These are phyloP conservation scores for Euclidium syriacum DNA, from an alignment of 345 rosid species.

Conservation along the genomic window DNA sequence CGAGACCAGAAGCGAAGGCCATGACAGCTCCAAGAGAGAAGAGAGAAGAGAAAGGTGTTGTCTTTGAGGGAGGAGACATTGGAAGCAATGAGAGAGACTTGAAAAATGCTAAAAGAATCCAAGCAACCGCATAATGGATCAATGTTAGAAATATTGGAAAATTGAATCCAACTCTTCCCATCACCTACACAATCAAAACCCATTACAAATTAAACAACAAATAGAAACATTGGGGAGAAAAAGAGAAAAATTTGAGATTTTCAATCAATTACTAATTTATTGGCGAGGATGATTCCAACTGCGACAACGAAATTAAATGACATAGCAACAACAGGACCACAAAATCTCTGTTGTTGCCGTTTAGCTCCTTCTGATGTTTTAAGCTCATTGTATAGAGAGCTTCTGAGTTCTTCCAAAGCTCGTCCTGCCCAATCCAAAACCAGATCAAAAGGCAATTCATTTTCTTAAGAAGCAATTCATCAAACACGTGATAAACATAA, in stretches of 20 bases:
- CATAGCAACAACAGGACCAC: constrained; percentile 84
- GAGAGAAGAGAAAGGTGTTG: constrained; percentile 77
- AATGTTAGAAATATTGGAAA: constrained; percentile 81
- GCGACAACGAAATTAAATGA: constrained; percentile 86
- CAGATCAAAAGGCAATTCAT: neutral
- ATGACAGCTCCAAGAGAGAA: constrained; percentile 77
- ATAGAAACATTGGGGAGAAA: neutral
- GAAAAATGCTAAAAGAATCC: constrained; percentile 78
- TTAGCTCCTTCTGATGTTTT: constrained; percentile 85
- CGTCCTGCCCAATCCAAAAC: constrained; percentile 38
- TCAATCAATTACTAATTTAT: constrained; percentile 52
- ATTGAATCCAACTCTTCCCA: constrained; percentile 81
- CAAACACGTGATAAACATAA: constrained; percentile 14
- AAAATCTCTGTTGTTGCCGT: constrained; percentile 73
- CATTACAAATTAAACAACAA: neutral
- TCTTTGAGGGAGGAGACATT: constrained; percentile 73
- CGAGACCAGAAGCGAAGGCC: constrained; percentile 96
- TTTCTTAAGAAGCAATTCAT: constrained; percentile 7
- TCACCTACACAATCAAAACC: constrained; percentile 49
- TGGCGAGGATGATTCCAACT: constrained; percentile 75
- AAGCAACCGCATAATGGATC: constrained; percentile 70
- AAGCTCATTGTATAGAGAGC: constrained; percentile 75
- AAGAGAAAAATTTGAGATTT: neutral
- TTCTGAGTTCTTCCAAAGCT: constrained; percentile 84
- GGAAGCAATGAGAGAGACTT: constrained; percentile 71